Percentiles rank a stretch among this genome's conserved stretches.
phyloP scores from a whole-genome alignment of 805 yeast genomes.

The Cyberlindnera lachancei region DNA sequence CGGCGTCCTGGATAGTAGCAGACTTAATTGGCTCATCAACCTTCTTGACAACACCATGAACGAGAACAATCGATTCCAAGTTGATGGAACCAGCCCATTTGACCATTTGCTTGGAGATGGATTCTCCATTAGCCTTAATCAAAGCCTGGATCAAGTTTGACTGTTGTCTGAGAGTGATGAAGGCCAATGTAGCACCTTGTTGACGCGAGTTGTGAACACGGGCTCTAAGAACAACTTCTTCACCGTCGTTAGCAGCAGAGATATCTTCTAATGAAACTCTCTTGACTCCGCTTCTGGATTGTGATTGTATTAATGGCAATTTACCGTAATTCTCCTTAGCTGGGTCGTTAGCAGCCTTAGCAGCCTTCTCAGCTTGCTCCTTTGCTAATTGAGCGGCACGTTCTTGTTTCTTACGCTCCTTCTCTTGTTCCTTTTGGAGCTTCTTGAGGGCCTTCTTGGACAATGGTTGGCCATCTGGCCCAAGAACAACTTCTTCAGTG shows the following conservation, averaged over 20 bases:
- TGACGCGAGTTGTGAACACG: slow-evolving; percentile 89
- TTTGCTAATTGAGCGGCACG: slow-evolving; percentile 83
- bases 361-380: slow-evolving; percentile 63
- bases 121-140: slow-evolving; percentile 64
- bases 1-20: slow-evolving; percentile 87
- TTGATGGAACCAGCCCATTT: slow-evolving; percentile 88
- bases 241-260: slow-evolving; percentile 59
- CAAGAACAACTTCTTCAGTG: slow-evolving; percentile 27
- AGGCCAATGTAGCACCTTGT: slow-evolving; percentile 93
- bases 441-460: slow-evolving; percentile 94
- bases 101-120: slow-evolving; percentile 89
- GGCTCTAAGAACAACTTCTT: slow-evolving; percentile 81
- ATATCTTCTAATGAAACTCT: slow-evolving; percentile 55
- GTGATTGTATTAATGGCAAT: slow-evolving; percentile 67
- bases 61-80: slow-evolving; percentile 86
- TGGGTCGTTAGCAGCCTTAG: slow-evolving; percentile 71
- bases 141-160: slow-evolving; percentile 75
- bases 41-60: slow-evolving; percentile 75
- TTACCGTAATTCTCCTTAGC: slow-evolving; percentile 88
- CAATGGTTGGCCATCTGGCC: slow-evolving; percentile 75
- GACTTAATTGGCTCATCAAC: slow-evolving; percentile 84
- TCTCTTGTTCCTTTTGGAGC: slow-evolving; percentile 86
- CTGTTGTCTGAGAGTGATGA: slow-evolving; percentile 90
- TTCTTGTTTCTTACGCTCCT: slow-evolving; percentile 88
- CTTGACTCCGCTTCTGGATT: slow-evolving; percentile 59